phyloP scores from a whole-genome alignment of 768 basidiomycete species.

The Lactifluus volemus region DNA sequence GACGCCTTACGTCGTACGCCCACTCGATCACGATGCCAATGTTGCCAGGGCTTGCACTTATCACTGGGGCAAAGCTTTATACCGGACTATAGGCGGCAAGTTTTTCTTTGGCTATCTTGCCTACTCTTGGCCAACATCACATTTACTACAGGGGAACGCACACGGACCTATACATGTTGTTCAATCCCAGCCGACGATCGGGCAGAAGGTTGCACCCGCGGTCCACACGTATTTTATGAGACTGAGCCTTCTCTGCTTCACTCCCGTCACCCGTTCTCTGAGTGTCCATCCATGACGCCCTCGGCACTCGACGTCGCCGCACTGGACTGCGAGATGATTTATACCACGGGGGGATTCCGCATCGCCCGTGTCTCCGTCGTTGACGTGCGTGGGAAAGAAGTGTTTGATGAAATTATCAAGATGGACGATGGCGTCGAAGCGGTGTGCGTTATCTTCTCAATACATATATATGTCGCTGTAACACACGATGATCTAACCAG shows the following conservation, averaged over 20 bases:
- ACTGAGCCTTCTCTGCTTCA: constrained; percentile 56
- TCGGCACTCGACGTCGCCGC: constrained; percentile 69
- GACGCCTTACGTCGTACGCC: constrained; percentile 52
- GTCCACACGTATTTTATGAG: constrained; percentile 91
- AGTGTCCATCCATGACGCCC: constrained; percentile 27
- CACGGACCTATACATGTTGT: constrained; percentile 73
- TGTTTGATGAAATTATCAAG: constrained; percentile 76
- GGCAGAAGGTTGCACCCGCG: constrained; percentile 58
- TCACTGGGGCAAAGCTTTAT: constrained; percentile 76
- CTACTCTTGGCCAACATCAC: neutral
- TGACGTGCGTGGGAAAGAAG: constrained; percentile 58
- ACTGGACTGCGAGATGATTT: constrained; percentile 95
- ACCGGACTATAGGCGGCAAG: constrained; percentile 57
- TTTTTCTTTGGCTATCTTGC: neutral
- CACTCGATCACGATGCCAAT: constrained; percentile 25
- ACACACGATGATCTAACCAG: constrained; percentile 30
- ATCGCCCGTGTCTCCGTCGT: constrained; percentile 88
- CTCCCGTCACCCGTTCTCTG: constrained; percentile 64
- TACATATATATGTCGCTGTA: neutral
- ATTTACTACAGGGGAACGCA: constrained; percentile 46
- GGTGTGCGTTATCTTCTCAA: constrained; percentile 40
- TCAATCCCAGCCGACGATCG: constrained; percentile 46
- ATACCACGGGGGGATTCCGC: constrained; percentile 87
- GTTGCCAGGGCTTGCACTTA: constrained; percentile 58
- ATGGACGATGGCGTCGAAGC: constrained; percentile 77